Evolutionary conservation across 352 stramenopile species (phyloP), one percentile per base, ranked within the genome.

Genomic region (Phytophthora quininea): DNA sequence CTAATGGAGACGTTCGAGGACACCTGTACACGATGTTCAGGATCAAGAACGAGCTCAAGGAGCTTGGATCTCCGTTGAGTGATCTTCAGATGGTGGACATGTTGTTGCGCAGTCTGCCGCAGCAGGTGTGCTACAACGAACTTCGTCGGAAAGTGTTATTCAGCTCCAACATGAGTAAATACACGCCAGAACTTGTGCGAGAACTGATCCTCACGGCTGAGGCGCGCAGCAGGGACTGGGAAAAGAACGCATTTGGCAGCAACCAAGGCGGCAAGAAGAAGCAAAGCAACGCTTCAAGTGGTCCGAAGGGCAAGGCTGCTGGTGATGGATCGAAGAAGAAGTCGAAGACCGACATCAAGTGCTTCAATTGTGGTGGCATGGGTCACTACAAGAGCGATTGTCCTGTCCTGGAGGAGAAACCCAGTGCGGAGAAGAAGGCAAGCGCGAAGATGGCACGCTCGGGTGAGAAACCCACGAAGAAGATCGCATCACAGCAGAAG

Each of bases 11-110:
- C 35, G 27, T 58, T 15, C 14, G 58, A 3, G 53, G 38, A 14
- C 50, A 67, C 24, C 33, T 67, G 15, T 62, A 67, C 43, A 61
- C 55, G 52, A 19, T 67, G 31, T 67, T 67, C 33, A 30, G 62
- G 14, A 48, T 57, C 3, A 56, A 24, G 19, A 24, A 24, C 19
- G 19, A 24, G 19, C 19, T 24, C 19, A 24, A 24, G 19, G 19
- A 24, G 35, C 3, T 57, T 51, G 24, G 11, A 7, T 10, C 37
- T 37, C 51, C 12, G 50, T 33, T 35, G 47, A 51, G 35, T 27
- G 31, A 63, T 42, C n/a, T 45, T 24, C 9, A 55, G 19, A 19
- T 54, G 38, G 45, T 45, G 29, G 37, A 66, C 19, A 24, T 24
- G 19, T 24, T 24, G 19, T 24, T 24, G 19, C 19, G 19, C 19